Base-by-base conservation (phyloP, 129 eudicot genomes). In the Helianthus annuus region DNA sequence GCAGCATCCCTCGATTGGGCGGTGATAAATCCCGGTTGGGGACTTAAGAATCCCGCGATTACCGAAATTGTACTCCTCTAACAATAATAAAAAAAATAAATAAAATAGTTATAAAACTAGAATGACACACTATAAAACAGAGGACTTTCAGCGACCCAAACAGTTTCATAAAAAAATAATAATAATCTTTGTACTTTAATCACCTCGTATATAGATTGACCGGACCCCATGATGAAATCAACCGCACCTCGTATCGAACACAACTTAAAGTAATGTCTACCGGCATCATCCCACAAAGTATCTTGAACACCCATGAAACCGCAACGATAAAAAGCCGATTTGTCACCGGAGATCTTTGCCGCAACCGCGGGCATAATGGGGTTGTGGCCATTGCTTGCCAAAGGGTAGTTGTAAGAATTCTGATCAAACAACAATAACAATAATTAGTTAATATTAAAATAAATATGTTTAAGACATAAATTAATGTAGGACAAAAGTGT, bases 191-290 rank as follows among this genome's bases (percentile, higher is more conserved):
- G 14, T 10, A 12, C 5, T 19, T 10, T 52, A 51, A 7, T n/a
- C 36, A 86, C 98, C 91, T 94, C 91, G 29, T 94, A 94, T 14
- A 87, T 80, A 45, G 98, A 94, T 66, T 85, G 97, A 54, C 86
- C 93, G 6, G 83, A 74, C 7, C 98, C 98, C 81, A 88, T 90
- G 51, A 94, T 94, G 76, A 94, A 94, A 65, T 94, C 98, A 51
- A 90, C 84, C 2, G 95, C 92, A 0, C 98, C 98, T 1, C 83
- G 82, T 36, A 94, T 90, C 11, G 77, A 81, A 65, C 93, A 90
- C 8, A 39, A 13, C 66, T 82, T 77, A 76, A 82, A 94, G 58
- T 87, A 90, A 64, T 94, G 98, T 38, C 98, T 74, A 0, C 98
- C 98, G 0, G 49, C 12, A 34, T 57, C 82, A 76, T 94, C 98